phyloP scores from a whole-genome alignment of 2,329 filamentous ascomycete species.

The Penicillium griseofulvum region DNA sequence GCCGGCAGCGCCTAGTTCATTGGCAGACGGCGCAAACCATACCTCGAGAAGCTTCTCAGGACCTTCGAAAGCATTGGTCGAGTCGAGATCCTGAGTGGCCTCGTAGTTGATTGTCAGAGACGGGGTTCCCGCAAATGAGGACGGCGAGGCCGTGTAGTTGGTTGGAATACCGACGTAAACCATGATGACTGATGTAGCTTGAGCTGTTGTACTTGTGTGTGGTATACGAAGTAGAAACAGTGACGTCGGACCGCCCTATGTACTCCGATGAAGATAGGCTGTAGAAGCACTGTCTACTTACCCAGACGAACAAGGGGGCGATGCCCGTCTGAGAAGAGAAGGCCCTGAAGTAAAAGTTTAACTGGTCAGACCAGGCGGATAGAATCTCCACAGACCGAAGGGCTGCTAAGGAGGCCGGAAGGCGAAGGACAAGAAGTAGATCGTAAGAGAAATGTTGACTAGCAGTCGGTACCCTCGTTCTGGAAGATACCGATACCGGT shows the following conservation, averaged over 20 bases:
- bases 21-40: conserved; percentile 85
- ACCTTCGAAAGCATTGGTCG: conserved; percentile 93
- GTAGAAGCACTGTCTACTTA: conserved; percentile 91
- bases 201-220: conserved; percentile 13
- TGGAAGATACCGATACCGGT: conserved; percentile 79
- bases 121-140: conserved; percentile 72
- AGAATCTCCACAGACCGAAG: conserved; percentile 58
- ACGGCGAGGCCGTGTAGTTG: conserved; percentile 79
- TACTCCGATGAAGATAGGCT: conserved; percentile 31
- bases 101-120: conserved; percentile 96
- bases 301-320: conserved; percentile 89
- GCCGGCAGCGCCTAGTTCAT: conserved; percentile 64
- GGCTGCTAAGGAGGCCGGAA: conserved; percentile 80
- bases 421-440: conserved; percentile 72
- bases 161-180: conserved; percentile 76
- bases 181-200: conserved; percentile 55
- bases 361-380: conserved; percentile 80
- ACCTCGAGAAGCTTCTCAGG: conserved; percentile 98
- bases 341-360: conserved; percentile 74
- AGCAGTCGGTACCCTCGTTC: conserved; percentile 58
- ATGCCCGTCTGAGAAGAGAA: conserved; percentile 94
- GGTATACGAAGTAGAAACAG: conserved; percentile 15
- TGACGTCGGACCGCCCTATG: conserved; percentile 26
- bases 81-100: conserved; percentile 88
- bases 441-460: conserved; percentile 86